Conservation (phyloP, 345 rosid genomes). For the Rhodamnia rubescens region DNA sequence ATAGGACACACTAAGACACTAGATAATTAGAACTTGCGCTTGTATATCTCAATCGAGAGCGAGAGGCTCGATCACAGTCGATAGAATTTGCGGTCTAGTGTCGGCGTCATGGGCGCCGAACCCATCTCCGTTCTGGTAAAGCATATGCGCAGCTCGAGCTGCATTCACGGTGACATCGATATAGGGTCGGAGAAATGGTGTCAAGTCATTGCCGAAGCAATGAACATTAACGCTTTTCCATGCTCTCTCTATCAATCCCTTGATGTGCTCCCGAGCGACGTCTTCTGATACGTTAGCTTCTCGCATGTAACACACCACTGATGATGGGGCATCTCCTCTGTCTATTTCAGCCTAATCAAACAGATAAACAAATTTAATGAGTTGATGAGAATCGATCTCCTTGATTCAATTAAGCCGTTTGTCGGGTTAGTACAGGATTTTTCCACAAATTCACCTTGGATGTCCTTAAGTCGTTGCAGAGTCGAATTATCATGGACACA, state of each 20-base stretch:
- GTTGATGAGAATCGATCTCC: not conserved
- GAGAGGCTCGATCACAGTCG: constrained; percentile 24
- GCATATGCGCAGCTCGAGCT: constrained; percentile 27
- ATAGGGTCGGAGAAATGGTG: constrained; percentile 6
- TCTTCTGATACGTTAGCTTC: constrained; percentile 30
- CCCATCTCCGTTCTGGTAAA: constrained; percentile 39
- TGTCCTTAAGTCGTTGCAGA: constrained; percentile 42
- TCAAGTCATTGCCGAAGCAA: not conserved
- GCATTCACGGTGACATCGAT: constrained; percentile 10
- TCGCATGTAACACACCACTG: constrained; percentile 24
- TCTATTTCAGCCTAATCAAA: constrained; percentile 29
- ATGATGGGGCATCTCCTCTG: constrained; percentile 46
- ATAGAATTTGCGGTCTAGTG: constrained; percentile 12
- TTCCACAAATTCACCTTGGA: constrained; percentile 8
- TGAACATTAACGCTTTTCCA: constrained; percentile 33
- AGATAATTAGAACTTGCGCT: not conserved
- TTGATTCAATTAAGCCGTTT: not conserved
- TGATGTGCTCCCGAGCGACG: constrained; percentile 15
- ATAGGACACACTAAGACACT: not conserved
- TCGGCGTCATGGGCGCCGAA: constrained; percentile 31
- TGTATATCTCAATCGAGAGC: not conserved
- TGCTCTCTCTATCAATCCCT: constrained; percentile 9
- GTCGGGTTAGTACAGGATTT: not conserved
- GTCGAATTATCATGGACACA: constrained; percentile 25
- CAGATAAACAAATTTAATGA: not conserved